These are phyloP conservation scores for Takashimella koratensis DNA, from an alignment of 1,284 basidiomycete genomes.

Conservation along the genomic window DNA sequence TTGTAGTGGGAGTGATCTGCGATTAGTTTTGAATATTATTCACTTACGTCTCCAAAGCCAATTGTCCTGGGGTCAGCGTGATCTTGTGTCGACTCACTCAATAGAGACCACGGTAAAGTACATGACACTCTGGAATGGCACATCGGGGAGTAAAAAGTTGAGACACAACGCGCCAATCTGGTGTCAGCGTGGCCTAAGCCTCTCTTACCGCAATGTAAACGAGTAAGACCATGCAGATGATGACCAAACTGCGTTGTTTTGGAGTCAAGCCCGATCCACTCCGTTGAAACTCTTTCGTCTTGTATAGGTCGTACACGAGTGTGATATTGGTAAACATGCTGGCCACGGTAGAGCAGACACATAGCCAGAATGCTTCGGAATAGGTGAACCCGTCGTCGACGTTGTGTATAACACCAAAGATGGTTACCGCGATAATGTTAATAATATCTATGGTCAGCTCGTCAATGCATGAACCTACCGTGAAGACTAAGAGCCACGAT, in stretches of 20 bases:
- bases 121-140: slow-evolving; percentile 60
- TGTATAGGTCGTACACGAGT: slow-evolving; percentile 60
- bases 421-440: slow-evolving; percentile 60
- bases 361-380: slow-evolving; percentile 72
- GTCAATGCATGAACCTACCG: slow-evolving; percentile 50
- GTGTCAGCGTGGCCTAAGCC: slow-evolving; percentile 10
- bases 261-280: slow-evolving; percentile 68
- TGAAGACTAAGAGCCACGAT: slow-evolving; percentile 63
- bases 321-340: slow-evolving; percentile 67
- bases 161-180: slow-evolving; percentile 60
- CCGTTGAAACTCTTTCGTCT: slow-evolving; percentile 62
- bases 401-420: slow-evolving; percentile 64
- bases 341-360: slow-evolving; percentile 67
- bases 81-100: slow-evolving; percentile 5
- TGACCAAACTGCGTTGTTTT: slow-evolving; percentile 70
- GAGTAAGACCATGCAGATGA: slow-evolving; percentile 70
- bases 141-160: slow-evolving; percentile 56
- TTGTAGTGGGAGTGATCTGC: slow-evolving; percentile 23
- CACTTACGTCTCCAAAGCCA: slow-evolving; percentile 25
- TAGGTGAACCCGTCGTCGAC: slow-evolving; percentile 64
- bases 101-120: slow-evolving; percentile 43
- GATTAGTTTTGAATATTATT: slow-evolving; percentile 18
- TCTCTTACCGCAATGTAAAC: slow-evolving; percentile 59
- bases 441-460: slow-evolving; percentile 58
- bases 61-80: slow-evolving; percentile 20